phyloP scores from a whole-genome alignment of 108 stramenopile genomes.

The Cyclotella cryptica region DNA sequence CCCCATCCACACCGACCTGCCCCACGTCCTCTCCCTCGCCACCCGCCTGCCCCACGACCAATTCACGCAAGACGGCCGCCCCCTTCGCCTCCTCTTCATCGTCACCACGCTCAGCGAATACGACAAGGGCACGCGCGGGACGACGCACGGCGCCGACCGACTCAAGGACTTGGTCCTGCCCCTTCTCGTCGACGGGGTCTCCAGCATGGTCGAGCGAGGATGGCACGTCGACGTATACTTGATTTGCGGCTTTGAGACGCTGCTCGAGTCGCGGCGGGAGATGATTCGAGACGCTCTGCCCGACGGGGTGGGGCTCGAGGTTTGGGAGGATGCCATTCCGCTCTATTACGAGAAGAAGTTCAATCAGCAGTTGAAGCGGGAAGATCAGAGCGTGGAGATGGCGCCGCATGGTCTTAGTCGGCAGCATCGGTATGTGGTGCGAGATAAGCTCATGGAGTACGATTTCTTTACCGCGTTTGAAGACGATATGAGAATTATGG shows the following conservation, averaged over 20 bases:
- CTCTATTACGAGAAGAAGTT: slow-evolving; percentile 56
- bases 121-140: slow-evolving; percentile 64
- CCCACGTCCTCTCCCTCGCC: slow-evolving; percentile 44
- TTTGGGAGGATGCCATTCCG: slow-evolving; percentile 85
- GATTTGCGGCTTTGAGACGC: slow-evolving; percentile 45
- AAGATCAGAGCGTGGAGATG: slow-evolving; percentile 37
- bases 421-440: slow-evolving; percentile 85
- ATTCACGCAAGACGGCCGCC: slow-evolving; percentile 32
- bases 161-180: slow-evolving; percentile 71
- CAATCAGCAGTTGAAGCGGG: slow-evolving; percentile 31
- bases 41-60: slow-evolving; percentile 28
- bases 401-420: slow-evolving; percentile 73
- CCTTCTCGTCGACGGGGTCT: slow-evolving; percentile 64
- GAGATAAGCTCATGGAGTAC: slow-evolving; percentile 76
- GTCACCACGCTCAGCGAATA: slow-evolving; percentile 78
- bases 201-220: slow-evolving; percentile 60
- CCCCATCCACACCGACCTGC: slow-evolving; percentile 27
- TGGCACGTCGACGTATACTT: slow-evolving; percentile 56
- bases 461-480: slow-evolving; percentile 81
- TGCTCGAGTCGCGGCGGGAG: slow-evolving; percentile 36
- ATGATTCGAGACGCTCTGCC: slow-evolving; percentile 67
- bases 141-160: slow-evolving; percentile 71
- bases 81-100: slow-evolving; percentile 68
- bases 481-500: slow-evolving; percentile 80
- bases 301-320: slow-evolving; percentile 53